Evolutionary conservation across 371 early-diverging fungal genomes (phyloP), one percentile per base, ranked within the genome.

Genomic region (Batrachochytrium dendrobatidis): DNA sequence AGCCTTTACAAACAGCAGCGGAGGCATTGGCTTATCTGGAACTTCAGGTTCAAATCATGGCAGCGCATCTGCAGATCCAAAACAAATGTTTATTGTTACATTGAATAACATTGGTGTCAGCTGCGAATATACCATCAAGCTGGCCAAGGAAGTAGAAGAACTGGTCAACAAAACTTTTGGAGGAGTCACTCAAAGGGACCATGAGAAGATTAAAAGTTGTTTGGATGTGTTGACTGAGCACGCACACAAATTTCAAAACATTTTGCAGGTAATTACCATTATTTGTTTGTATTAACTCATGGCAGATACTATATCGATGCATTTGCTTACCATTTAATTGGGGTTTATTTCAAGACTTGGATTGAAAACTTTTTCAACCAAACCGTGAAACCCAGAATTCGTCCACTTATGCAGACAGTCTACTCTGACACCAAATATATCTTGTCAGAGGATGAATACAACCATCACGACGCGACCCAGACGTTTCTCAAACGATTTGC

Each of bases 401-500:
- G 89, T 22, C 82, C 89, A 0, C 70, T 90, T 15, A 76, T 92
- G 44, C 86, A 86, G 65, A 88, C 89, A 31, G 74, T 89, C 0
- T 91, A 89, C 64, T 74, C 80, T 29, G 92, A 91, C 60, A 83
- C 90, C 56, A 89, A 88, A 64, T 95, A 95, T 60, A 87, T 88
- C 1, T 72, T 94, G 29, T 82, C 85, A 20, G 92, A 92, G 57
- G 92, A 93, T 30, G 94, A 95, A 68, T 94, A 91, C 67, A 82
- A 83, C 35, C 91, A 89, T 60, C 82, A 85, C 35, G 90, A 90
- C 50, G 74, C 84, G 12, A 55, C 52, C n/a, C 66, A 66, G n/a
- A 63, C 77, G 34, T 89, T 93, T 72, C 80, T 86, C 10, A 85
- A 88, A 55, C 79, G 91, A 34, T 89, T 93, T 61, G 65, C 80